Conservation (phyloP, 345 rosid species). For the Arabidopsis suecica region DNA sequence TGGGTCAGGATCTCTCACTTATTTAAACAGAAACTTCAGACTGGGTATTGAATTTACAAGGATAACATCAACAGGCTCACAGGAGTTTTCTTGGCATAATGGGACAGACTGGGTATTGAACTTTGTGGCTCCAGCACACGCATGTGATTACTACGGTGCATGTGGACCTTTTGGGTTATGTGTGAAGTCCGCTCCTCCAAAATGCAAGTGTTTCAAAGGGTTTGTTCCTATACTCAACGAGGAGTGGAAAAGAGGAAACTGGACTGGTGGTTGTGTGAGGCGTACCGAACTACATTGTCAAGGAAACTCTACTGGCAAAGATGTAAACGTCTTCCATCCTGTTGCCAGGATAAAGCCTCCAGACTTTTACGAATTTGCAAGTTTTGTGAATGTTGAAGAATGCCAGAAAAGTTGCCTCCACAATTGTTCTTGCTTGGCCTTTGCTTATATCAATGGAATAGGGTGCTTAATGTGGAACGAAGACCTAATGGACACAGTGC, state of each 20-base stretch:
- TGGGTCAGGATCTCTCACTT: no score
- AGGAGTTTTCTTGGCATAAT: constrained; percentile 10
- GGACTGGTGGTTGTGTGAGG: constrained; percentile 35
- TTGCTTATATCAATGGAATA: no score
- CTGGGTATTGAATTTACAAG: neutral
- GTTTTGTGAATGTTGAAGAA: no score
- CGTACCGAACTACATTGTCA: constrained; percentile 16
- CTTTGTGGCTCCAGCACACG: constrained; percentile 1
- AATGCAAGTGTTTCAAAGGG: constrained; percentile 28
- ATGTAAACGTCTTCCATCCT: constrained; percentile 4
- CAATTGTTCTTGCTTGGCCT: no score
- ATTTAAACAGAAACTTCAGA: no score
- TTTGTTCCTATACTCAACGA: constrained; percentile 13
- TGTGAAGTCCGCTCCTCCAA: neutral
- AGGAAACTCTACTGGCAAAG: constrained; percentile 9
- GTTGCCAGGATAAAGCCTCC: no score
- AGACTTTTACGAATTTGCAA: no score
- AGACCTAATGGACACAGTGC: no score
- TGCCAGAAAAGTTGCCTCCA: no score
- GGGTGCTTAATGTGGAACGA: no score
- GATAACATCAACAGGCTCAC: constrained; percentile 30
- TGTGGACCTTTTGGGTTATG: constrained; percentile 30
- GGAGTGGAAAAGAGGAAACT: constrained; percentile 5
- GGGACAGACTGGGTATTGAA: constrained; percentile 28
- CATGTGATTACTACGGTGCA: constrained; percentile 21